These are phyloP conservation scores for Fraxinus excelsior DNA, from an alignment of 257 asterid species.

Conservation along the genomic window DNA sequence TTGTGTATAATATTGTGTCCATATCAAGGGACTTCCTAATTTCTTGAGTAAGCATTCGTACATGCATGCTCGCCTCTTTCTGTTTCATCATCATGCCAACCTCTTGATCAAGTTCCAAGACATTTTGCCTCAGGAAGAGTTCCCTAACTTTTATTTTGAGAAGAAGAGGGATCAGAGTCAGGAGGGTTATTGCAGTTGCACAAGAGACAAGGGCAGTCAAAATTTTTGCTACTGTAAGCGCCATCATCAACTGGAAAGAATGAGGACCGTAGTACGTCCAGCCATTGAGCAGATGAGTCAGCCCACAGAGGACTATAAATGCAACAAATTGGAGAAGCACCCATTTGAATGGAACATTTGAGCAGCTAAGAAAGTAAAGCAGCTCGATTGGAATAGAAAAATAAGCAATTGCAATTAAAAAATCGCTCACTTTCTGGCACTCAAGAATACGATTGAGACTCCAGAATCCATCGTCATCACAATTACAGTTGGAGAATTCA, in stretches of 20 bases:
- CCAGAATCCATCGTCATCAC: slow-evolving; percentile 85
- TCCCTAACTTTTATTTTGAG: slow-evolving; percentile 83
- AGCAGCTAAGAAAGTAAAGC: slow-evolving; percentile 78
- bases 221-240: too few relatives aligned
- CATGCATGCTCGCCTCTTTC: slow-evolving; percentile 79
- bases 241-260: too few relatives aligned
- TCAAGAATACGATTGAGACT: slow-evolving; percentile 58
- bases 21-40: slow-evolving; percentile 87
- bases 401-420: slow-evolving; percentile 82
- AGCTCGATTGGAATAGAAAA: slow-evolving; percentile 94
- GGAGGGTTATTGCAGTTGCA: slow-evolving; percentile 82
- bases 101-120: slow-evolving; percentile 82
- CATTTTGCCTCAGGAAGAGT: slow-evolving; percentile 67
- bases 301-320: slow-evolving; percentile 90
- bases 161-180: slow-evolving; percentile 72
- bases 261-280: slow-evolving; percentile 49
- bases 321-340: slow-evolving; percentile 79
- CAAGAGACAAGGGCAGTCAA: slow-evolving; percentile 76
- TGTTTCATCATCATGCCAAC: slow-evolving; percentile 70
- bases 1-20: slow-evolving; percentile 75
- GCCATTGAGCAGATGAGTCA: slow-evolving; percentile 89
- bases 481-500: slow-evolving; percentile 54
- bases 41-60: slow-evolving; percentile 92
- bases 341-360: slow-evolving; percentile 85
- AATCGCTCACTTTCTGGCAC: slow-evolving; percentile 76